Evolutionary conservation across 2,329 filamentous ascomycete species (phyloP), one percentile per base, ranked within the genome.

Genomic region (Tolypocladium sp.): DNA sequence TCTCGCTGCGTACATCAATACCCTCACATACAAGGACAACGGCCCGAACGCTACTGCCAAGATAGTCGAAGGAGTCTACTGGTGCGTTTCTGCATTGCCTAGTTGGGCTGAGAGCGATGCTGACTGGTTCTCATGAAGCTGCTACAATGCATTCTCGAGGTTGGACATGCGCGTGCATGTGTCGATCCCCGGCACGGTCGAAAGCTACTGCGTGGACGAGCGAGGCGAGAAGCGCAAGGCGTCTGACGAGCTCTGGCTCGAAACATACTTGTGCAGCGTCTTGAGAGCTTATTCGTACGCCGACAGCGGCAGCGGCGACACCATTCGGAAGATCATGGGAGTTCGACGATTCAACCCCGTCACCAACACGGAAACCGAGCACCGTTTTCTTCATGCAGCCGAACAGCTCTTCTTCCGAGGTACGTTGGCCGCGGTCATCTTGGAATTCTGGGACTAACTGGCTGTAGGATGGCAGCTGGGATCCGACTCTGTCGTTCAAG

Each of bases 91-190:
- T n/a, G 53, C 27, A 51, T 56, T 42, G 22, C 12, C 30, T 22
- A 8, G 2, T 9, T 13, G 3, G 30, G 49, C 20, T 10, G 12
- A 22, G 38, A 49, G 27, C 56, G 38, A 15, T 53, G 49, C 59
- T 66, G 56, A 64, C 65, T 64, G 51, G 67, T 56, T 17, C 4
- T 22, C 13, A 9, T 10, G 60, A 53, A 82, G 80, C 77, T 99
- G 94, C 76, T 99, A 99, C 82, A 99, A 99, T 90, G 94, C 94
- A 64, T 97, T 99, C 74, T 97, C 94, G 6, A 86, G 95, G 64
- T 82, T 97, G 57, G 94, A 99, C 70, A 99, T 99, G 94, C 91
- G 94, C 62, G 93, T 99, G 15, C 92, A 97, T 70, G 93, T 99
- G 61, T 93, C 92, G 64, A 97, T 99, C 64, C 94, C 94, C 22